A percentile compares a stretch with the other conserved stretches of the same genome.
Conservation (phyloP, 2,329 filamentous ascomycete genomes). For the Phaeosphaeriaceae sp. region DNA sequence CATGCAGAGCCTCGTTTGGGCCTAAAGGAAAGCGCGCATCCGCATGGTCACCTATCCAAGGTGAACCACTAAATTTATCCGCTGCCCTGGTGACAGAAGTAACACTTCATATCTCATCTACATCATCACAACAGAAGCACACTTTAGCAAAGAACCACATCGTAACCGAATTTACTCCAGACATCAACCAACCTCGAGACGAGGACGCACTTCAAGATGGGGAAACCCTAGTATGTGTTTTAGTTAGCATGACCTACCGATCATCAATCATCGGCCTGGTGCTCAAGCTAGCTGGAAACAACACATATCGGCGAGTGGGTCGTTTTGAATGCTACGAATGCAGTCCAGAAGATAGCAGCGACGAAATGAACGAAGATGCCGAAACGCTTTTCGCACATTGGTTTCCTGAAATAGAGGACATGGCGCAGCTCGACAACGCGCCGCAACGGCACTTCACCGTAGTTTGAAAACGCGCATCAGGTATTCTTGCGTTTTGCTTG, state of each 20-base stretch:
- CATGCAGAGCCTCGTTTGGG: constrained; percentile 38
- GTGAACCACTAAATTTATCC: constrained; percentile 36
- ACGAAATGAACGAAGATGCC: constrained; percentile 44
- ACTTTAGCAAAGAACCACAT: constrained; percentile 35
- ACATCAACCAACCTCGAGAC: constrained; percentile 33
- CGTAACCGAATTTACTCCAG: constrained; percentile 42
- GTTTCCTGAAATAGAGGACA: constrained; percentile 46
- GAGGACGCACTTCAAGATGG: constrained; percentile 36
- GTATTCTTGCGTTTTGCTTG: not conserved
- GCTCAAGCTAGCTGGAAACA: constrained; percentile 28
- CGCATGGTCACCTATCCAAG: constrained; percentile 40
- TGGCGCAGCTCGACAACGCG: constrained; percentile 42
- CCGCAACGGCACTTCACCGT: constrained; percentile 39
- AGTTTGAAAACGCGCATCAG: constrained; percentile 18
- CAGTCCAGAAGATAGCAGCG: constrained; percentile 27
- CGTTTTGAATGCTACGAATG: constrained; percentile 48
- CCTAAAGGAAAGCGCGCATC: constrained; percentile 25
- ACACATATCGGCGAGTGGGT: constrained; percentile 41
- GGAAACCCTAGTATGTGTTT: constrained; percentile 39
- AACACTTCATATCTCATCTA: constrained; percentile 20
- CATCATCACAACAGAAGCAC: constrained; percentile 22
- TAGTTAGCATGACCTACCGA: constrained; percentile 47
- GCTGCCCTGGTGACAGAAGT: constrained; percentile 46
- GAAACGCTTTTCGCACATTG: constrained; percentile 44
- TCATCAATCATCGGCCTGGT: constrained; percentile 44